Evolutionary conservation across 176 grass and related monocot species (phyloP), one percentile per base, ranked within the genome.

Genomic region (Aegilops tauschii): DNA sequence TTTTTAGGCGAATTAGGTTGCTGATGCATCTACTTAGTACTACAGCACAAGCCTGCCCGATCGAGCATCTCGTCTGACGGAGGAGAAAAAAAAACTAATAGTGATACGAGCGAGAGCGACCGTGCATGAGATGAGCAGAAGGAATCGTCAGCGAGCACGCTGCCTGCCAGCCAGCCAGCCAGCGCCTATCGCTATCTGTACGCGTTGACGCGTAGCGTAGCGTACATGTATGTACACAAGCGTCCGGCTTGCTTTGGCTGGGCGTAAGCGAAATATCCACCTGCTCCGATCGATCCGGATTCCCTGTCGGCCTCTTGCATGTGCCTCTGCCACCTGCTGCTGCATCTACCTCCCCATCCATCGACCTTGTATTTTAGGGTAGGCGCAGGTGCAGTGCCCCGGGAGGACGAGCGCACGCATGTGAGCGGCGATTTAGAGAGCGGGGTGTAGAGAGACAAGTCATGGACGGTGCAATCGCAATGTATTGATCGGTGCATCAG

Each of bases 271-370:
- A 85, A 86, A 83, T 73, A 75, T 59, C 80, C 27, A 59, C 80
- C 18, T 4, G 44, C 66, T 61, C 59, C 45, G 4, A 52, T 52
- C 27, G 35, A 76, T 75, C 67, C 61, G 66, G 85, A 91, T 80
- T 87, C 89, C 69, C 12, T 84, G 89, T 84, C 80, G 80, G 84
- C 65, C 79, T 86, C 81, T 5, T 87, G 84, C 30, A 71, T 52
- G 13, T 61, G 5, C 84, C 44, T 3, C 44, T 45, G 44, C 44
- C 44, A 12, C 44, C 44, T 45, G 44, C 44, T 45, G 44, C 80
- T 34, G 56, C 34, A 44, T 79, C 77, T 11, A 81, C 20, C 20
- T 2, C 36, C 37, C 73, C 14, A 30, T 40, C 54, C 54, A 10
- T 3, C 11, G 25, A 8, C 70, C 21, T 8, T 58, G 54, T 58